phyloP scores from a whole-genome alignment of 225 moss, liverwort and hornwort genomes.

The Lunularia cruciata region DNA sequence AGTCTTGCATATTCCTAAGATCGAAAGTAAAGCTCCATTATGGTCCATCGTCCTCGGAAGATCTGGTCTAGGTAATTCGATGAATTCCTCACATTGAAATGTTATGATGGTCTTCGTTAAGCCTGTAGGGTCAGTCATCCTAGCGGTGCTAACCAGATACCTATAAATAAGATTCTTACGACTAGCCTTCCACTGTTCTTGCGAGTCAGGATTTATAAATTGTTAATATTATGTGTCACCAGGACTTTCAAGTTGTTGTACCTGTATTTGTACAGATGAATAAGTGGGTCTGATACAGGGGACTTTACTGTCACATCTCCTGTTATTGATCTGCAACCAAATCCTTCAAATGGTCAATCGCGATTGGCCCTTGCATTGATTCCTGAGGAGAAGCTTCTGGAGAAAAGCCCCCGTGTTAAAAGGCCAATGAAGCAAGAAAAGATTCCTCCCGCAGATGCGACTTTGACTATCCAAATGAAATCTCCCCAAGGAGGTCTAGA shows the following conservation, averaged over 20 bases:
- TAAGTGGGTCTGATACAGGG: slow-evolving; percentile 65
- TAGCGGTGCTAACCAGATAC: too few relatives aligned
- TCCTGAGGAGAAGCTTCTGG: slow-evolving; percentile 60
- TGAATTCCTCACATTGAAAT: too few relatives aligned
- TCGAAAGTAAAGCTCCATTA: slow-evolving; percentile 76
- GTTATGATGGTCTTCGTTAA: too few relatives aligned
- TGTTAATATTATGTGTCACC: slow-evolving; percentile 3
- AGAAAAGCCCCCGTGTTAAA: slow-evolving; percentile 33
- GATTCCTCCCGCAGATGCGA: slow-evolving; percentile 50
- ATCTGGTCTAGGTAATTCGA: slow-evolving; percentile 69
- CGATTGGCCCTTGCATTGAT: slow-evolving; percentile 67
- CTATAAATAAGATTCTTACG: too few relatives aligned
- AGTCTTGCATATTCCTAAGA: slow-evolving; percentile 58
- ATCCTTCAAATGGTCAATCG: slow-evolving; percentile 62
- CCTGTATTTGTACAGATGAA: slow-evolving; percentile 51
- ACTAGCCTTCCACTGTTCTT: too few relatives aligned
- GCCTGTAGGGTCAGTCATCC: too few relatives aligned
- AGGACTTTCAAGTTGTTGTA: slow-evolving; percentile 37
- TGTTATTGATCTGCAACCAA: slow-evolving; percentile 75
- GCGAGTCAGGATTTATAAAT: too few relatives aligned
- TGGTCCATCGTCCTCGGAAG: slow-evolving; percentile 75
- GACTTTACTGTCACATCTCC: slow-evolving; percentile 73
- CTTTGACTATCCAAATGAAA: slow-evolving; percentile 52
- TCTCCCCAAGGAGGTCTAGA: slow-evolving; percentile 66
- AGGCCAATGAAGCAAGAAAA: slow-evolving; percentile 43